phyloP scores from a whole-genome alignment of 768 basidiomycete genomes.

The Cystobasidium onofrii region DNA sequence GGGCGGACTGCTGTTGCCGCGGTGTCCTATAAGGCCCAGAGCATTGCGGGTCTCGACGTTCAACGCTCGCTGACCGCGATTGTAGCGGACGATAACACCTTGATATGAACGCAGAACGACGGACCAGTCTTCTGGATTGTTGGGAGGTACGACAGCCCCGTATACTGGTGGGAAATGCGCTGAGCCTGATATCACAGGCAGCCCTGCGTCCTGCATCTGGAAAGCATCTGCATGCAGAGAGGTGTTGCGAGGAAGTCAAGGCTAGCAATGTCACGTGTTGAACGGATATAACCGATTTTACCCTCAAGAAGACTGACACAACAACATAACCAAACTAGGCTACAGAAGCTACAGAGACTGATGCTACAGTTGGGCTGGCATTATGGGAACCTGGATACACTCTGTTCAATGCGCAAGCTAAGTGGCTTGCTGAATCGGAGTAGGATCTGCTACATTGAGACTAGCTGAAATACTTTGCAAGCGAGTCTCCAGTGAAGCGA shows the following conservation, averaged over 20 bases:
- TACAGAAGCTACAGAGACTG: background rate
- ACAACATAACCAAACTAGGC: background rate
- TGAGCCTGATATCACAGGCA: background rate
- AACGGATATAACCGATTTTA: background rate
- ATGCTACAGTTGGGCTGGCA: background rate
- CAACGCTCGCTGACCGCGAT: background rate
- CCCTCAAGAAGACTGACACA: background rate
- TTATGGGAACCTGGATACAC: background rate
- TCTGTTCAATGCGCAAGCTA: background rate
- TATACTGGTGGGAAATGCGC: background rate
- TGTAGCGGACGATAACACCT: conserved; percentile 19
- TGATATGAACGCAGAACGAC: conserved; percentile 19
- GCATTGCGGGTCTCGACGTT: background rate
- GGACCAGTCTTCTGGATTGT: conserved; percentile 13
- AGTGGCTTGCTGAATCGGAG: background rate
- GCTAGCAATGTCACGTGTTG: background rate
- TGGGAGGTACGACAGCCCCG: background rate
- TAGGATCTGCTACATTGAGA: background rate
- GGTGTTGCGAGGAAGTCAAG: background rate
- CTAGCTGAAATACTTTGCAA: background rate
- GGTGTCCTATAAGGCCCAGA: background rate
- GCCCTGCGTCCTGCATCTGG: background rate
- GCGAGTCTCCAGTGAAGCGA: background rate
- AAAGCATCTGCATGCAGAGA: background rate
- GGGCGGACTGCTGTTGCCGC: background rate